Percentiles rank a stretch among this genome's conserved stretches.
Evolutionary conservation across 2,329 filamentous ascomycete genomes (phyloP).

Genomic region (Tympanopsis confertula): DNA sequence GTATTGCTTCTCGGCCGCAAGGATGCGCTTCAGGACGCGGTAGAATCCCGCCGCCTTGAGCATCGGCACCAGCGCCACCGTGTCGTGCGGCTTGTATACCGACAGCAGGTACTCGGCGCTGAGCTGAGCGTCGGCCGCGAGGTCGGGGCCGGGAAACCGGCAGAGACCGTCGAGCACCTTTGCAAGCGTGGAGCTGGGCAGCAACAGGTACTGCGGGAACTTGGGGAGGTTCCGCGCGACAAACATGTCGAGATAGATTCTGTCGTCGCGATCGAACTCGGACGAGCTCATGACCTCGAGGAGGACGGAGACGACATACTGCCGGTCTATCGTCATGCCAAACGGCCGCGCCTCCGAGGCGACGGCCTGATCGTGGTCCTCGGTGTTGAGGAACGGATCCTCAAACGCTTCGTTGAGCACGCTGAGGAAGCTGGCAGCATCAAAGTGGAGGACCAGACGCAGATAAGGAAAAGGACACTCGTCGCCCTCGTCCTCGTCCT

Average conservation of each 20-base stretch:
- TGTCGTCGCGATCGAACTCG: conserved; percentile 69
- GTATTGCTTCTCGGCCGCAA: conserved; percentile 69
- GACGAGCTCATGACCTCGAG: conserved; percentile 76
- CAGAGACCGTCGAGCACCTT: conserved; percentile 74
- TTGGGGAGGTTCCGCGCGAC: conserved; percentile 91
- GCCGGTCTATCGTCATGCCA: conserved; percentile 71
- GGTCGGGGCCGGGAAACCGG: conserved; percentile 65
- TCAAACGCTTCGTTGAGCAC: conserved; percentile 96
- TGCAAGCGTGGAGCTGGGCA: conserved; percentile 76
- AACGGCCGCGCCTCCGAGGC: conserved; percentile 37
- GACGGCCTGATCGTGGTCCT: conserved; percentile 48
- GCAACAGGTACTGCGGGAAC: conserved; percentile 87
- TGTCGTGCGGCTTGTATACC: conserved; percentile 78
- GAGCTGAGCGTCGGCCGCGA: conserved; percentile 90
- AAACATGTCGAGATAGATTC: conserved; percentile 96
- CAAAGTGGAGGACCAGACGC: conserved; percentile 72
- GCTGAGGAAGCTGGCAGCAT: conserved; percentile 84
- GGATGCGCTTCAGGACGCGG: conserved; percentile 81
- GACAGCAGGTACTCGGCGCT: conserved; percentile 92
- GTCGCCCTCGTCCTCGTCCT: conserved; percentile 28
- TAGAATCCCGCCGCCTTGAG: conserved; percentile 77
- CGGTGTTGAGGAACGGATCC: conserved; percentile 81
- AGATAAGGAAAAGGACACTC: conserved; percentile 72
- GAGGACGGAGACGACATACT: conserved; percentile 84
- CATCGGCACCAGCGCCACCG: conserved; percentile 62